Evolutionary conservation across 345 rosid species (phyloP).

Genomic region (Citrus hindsii): DNA sequence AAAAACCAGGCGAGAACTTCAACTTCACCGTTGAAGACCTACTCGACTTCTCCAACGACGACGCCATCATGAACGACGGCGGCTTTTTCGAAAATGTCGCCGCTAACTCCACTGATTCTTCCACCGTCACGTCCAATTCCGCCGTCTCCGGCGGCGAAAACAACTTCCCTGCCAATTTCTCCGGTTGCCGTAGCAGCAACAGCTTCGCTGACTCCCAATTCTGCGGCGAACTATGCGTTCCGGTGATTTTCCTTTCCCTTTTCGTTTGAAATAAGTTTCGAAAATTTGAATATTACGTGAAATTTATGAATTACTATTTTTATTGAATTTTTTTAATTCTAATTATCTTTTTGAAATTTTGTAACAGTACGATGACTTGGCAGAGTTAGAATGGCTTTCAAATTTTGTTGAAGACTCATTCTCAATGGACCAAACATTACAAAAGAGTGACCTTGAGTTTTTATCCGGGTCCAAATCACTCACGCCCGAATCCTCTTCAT

Average conservation of each 20-base stretch:
- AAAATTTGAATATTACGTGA: background rate
- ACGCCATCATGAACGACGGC: conserved; percentile 27
- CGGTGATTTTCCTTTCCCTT: conserved; percentile 33
- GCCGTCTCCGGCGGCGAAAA: conserved; percentile 39
- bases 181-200: conserved; percentile 19
- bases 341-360: background rate
- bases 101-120: conserved; percentile 40
- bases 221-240: conserved; percentile 61
- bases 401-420: conserved; percentile 77
- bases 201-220: conserved; percentile 40
- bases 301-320: background rate
- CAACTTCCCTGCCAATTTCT: conserved; percentile 9
- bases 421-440: conserved; percentile 46
- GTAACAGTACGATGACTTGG: conserved; percentile 62
- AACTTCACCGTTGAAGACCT: conserved; percentile 65
- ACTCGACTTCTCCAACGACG: conserved; percentile 63
- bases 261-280: background rate
- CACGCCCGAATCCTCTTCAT: conserved; percentile 46
- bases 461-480: conserved; percentile 43
- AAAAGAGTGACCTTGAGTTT: conserved; percentile 29
- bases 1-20: conserved; percentile 39
- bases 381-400: conserved; percentile 80
- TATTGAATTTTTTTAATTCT: background rate
- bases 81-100: conserved; percentile 37
- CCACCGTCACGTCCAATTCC: conserved; percentile 49